Evolutionary conservation across 345 rosid genomes (phyloP).

Genomic region (Excoecaria agallocha): DNA sequence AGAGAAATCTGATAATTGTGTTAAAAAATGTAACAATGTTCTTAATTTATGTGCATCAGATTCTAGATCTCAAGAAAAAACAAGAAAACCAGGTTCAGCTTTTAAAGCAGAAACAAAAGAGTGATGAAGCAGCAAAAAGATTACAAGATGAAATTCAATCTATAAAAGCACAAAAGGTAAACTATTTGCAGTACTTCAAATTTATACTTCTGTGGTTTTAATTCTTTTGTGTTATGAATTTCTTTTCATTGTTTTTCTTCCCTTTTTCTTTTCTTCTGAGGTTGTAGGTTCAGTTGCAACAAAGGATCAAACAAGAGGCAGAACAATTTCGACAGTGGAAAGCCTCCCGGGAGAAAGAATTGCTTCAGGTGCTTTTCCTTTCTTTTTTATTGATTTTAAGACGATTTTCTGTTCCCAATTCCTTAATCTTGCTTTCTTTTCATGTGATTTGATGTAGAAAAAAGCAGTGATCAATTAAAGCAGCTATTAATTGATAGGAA

Average conservation of each 20-base stretch:
- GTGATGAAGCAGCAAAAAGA: constrained; percentile 88
- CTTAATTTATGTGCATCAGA: constrained; percentile 34
- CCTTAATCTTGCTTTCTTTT: neutral
- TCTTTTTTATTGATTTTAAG: neutral
- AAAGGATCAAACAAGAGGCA: constrained; percentile 95
- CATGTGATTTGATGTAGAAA: neutral
- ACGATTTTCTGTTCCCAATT: neutral
- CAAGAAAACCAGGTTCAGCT: constrained; percentile 96
- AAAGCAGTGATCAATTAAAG: neutral
- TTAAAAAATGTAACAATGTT: constrained; percentile 11
- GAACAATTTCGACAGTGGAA: constrained; percentile 99
- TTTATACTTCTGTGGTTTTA: neutral
- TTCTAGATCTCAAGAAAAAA: constrained; percentile 91
- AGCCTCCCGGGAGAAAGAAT: constrained; percentile 91
- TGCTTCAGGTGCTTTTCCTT: constrained; percentile 62
- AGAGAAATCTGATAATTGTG: neutral
- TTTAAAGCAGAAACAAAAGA: constrained; percentile 90
- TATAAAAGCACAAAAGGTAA: constrained; percentile 93
- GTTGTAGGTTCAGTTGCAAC: constrained; percentile 88
- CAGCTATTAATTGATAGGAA: neutral
- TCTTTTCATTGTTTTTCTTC: neutral
- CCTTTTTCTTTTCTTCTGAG: constrained; percentile 14
- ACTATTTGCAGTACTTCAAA: constrained; percentile 3
- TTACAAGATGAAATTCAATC: constrained; percentile 95
- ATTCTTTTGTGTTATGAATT: constrained; percentile 10